Percentiles rank a stretch among this genome's conserved stretches.
Evolutionary conservation across 2,329 filamentous ascomycete species (phyloP).

Genomic region (Arthrobotrys conoides): DNA sequence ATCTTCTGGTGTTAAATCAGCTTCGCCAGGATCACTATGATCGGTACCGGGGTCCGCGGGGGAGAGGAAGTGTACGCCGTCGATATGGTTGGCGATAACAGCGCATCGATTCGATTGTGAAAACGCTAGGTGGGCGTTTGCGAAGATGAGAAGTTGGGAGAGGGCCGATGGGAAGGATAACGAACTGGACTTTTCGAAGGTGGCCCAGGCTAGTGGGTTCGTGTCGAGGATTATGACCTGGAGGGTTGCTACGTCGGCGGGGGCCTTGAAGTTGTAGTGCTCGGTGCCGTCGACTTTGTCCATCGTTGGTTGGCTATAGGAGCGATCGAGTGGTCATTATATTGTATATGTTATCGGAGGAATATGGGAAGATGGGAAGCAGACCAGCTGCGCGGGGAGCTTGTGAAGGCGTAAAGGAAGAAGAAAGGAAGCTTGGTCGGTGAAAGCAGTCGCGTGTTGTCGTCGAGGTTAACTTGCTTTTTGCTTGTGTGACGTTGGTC

Average conservation of each 20-base stretch:
- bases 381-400: constrained; percentile 21
- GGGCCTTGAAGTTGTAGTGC: constrained; percentile 66
- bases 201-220: constrained; percentile 93
- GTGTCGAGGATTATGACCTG: constrained; percentile 94
- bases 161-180: constrained; percentile 87
- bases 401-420: background rate
- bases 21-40: constrained; percentile 69
- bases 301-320: constrained; percentile 57
- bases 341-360: background rate
- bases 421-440: background rate
- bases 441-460: constrained; percentile 2
- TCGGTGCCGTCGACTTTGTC: constrained; percentile 66
- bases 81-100: constrained; percentile 88
- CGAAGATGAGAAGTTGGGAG: constrained; percentile 91
- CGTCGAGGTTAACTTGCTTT: constrained; percentile 1
- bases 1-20: constrained; percentile 70
- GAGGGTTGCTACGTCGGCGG: constrained; percentile 77
- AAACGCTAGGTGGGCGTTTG: constrained; percentile 95
- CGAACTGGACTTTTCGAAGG: constrained; percentile 74
- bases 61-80: constrained; percentile 90
- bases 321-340: constrained; percentile 8
- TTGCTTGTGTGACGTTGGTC: constrained; percentile 10
- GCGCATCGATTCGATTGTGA: constrained; percentile 94
- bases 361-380: background rate
- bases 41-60: constrained; percentile 70